Base-by-base conservation (phyloP, 163 green algal species). In the Smithsoniella earleae region DNA sequence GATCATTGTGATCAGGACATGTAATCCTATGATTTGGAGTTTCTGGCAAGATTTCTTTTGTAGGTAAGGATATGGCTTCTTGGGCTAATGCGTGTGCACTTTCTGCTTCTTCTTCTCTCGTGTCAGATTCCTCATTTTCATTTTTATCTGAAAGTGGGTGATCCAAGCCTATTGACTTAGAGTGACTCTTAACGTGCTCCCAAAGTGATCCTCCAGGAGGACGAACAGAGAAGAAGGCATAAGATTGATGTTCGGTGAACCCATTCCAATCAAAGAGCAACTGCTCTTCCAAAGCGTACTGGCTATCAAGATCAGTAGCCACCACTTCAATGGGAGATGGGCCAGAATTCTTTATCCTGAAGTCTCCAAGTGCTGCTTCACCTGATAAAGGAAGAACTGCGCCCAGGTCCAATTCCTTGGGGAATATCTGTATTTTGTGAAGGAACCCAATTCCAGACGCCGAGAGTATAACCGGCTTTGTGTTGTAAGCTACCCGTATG, bases 241-340 rank as follows among this genome's bases (percentile, higher is more conserved):
- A 69, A 6, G 30, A 30, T 16, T 34, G 34, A 3, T 38, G 30
- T 34, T 76, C 52, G 5, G 10, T 43, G 25, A 75, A 84, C 27
- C 73, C 79, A 36, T 75, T 45, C 43, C 28, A 72, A 13, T 75
- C 45, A 1, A 77, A 44, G 73, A 94, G 80, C 3, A 79, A 49
- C 46, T 89, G 82, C 72, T 92, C 87, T 37, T 91, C 87, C 43
- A 78, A 75, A 3, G 77, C 20, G 72, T 88, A 89, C 74, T 82
- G 82, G 62, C 74, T 74, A 77, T 94, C 88, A 22, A 89, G 80
- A 75, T 94, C 86, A 66, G 89, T 75, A 3, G 73, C 85, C 1
- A 91, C 77, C 55, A 94, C 85, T 80, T 92, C 86, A n/a, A 94
- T 34, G 40, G 58, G 58, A 13, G n/a, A 22, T 37, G 20, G 27